Base-by-base conservation (phyloP, 129 eudicot genomes). In the Pulicaria dysenterica region DNA sequence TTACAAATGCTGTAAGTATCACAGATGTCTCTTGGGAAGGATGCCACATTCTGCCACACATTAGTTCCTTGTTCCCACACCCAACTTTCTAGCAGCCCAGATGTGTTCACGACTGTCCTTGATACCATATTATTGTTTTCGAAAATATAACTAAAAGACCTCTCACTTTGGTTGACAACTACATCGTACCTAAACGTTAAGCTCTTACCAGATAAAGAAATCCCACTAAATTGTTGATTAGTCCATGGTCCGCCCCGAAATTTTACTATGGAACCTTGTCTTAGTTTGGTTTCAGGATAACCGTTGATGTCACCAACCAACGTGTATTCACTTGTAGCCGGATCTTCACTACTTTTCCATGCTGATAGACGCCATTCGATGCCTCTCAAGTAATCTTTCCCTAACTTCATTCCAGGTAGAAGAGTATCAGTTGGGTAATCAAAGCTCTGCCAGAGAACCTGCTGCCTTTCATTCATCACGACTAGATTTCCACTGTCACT, bases 1-100 rank as follows among this genome's bases (percentile, higher is more conserved):
- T 72, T 65, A 83, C 84, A 83, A 3, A 70, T 10, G 4, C 65
- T 82, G 43, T 83, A 83, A 13, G 9, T 65, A 46, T 83, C 87
- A 48, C 95, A 91, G 4, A 49, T 10, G 63, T 77, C 85, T 0
- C 31, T 46, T 0, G 91, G 91, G 6, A 67, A 48, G 7, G 31
- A 36, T 13, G 74, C 3, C 34, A 19, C 64, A 6, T n/a, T 13
- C 19, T n/a, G 63, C 96, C 94, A 90, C 12, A 13, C 58, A 10
- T 40, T 60, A 57, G 46, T 44, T 7, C 46, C 45, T 31, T 75
- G 79, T 17, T 59, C 58, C 86, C 89, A 78, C 47, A 62, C 62
- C 42, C 4, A 37, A 19, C 47, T 46, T 49, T 79, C 69, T 9
- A 65, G 38, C 8, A 31, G 12, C 17, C 79, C 84, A 4, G 69